Evolutionary conservation across 352 stramenopile genomes (phyloP), one percentile per base, ranked within the genome.

Genomic region (Phytophthora meadii): DNA sequence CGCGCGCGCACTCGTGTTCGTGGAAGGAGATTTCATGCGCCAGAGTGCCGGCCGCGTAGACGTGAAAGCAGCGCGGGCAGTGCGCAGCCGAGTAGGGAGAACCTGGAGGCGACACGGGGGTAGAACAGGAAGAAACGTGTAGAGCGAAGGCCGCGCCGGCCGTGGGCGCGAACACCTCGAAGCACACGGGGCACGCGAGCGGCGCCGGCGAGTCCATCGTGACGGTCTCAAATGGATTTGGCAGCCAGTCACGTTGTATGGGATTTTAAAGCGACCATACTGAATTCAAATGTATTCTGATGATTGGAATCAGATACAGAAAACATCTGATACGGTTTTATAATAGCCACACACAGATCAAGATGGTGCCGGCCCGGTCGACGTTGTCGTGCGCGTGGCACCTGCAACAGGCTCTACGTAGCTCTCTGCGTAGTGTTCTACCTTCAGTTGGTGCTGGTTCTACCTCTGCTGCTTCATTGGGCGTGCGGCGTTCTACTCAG

Each of bases 21-120:
- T 95, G 87, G 70, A 93, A 92, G 8, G 74, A 61, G 41, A 93
- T 82, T 49, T 91, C 87, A 57, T 89, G 72, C 27, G 74, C 30
- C 37, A 76, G 57, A 22, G 79, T 67, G 28, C 61, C 70, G 5
- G 56, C 72, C 8, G 66, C 65, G 70, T 92, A 95, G 12, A 92
- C 82, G 66, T 84, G 76, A 27, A 84, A 68, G 46, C 87, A 95
- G 36, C 79, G 82, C 19, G 70, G 54, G 52, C 87, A 95, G 61
- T 75, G 77, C 25, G 58, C 45, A 25, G 65, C 42, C 2, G 54
- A 30, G 2, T 68, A 50, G 1, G 63, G 54, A 7, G 72, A 70
- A 0, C 50, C n/a, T 2, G 25, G 54, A 17, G 57, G 59, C 17
- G 60, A 67, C 15, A 52, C n/a, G 2, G 48, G 32, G 5, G 51